These are phyloP conservation scores for Umbellularia californica DNA, from an alignment of 164 flowering plant species.

Conservation along the genomic window DNA sequence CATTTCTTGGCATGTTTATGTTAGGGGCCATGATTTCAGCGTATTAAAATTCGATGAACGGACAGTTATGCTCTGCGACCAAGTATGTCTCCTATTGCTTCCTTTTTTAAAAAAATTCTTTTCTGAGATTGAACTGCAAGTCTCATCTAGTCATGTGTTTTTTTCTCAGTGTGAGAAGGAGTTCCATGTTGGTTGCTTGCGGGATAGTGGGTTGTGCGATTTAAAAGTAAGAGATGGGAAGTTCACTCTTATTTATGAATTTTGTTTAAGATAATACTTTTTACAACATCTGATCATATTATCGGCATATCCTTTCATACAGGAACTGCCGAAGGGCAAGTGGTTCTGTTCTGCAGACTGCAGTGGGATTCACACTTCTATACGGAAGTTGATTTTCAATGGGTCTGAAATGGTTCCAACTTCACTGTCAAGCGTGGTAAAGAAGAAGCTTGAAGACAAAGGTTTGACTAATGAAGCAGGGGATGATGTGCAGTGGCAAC, in stretches of 20 bases:
- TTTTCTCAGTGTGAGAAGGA: slow-evolving; percentile 81
- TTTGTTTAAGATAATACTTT: neutral
- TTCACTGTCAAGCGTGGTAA: slow-evolving; percentile 31
- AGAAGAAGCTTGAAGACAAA: slow-evolving; percentile 43
- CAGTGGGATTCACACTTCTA: slow-evolving; percentile 42
- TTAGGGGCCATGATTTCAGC: slow-evolving; percentile 75
- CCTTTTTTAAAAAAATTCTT: neutral
- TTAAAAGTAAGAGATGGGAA: slow-evolving; percentile 45
- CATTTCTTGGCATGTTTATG: slow-evolving; percentile 5
- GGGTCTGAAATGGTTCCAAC: slow-evolving; percentile 52
- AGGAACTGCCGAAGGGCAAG: slow-evolving; percentile 81
- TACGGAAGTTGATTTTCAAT: slow-evolving; percentile 35
- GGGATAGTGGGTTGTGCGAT: slow-evolving; percentile 60
- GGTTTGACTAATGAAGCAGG: slow-evolving; percentile 30
- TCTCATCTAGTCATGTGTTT: slow-evolving; percentile 10
- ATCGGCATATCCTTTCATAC: slow-evolving; percentile 8
- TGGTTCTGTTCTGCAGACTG: slow-evolving; percentile 89
- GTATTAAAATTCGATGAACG: slow-evolving; percentile 57
- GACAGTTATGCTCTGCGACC: slow-evolving; percentile 88
- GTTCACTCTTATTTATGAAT: neutral
- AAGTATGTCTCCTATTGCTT: slow-evolving; percentile 41
- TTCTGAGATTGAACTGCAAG: slow-evolving; percentile 1
- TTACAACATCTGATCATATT: slow-evolving; percentile 6
- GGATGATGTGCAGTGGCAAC: slow-evolving; percentile 53
- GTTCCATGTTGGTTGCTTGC: slow-evolving; percentile 84